These are phyloP conservation scores for Hysterium pulicare DNA, from an alignment of 2,329 filamentous ascomycete genomes.

Conservation along the genomic window DNA sequence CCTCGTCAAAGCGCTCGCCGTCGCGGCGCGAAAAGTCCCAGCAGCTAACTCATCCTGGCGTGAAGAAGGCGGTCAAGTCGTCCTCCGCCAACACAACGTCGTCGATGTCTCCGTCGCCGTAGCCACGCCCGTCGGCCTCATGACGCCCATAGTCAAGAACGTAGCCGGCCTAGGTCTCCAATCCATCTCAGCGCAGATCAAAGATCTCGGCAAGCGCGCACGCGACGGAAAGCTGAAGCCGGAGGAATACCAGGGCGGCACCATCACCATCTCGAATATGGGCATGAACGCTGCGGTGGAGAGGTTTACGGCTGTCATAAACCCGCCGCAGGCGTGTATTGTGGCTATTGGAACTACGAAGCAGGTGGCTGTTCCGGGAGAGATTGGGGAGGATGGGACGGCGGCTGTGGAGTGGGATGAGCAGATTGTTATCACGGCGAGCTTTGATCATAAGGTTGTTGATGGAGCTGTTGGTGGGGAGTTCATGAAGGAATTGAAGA, in stretches of 20 bases:
- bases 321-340: conserved; percentile 95
- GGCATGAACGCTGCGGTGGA: conserved; percentile 98
- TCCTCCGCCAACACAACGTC: conserved; percentile 88
- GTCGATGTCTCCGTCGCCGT: conserved; percentile 96
- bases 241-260: conserved; percentile 98
- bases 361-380: conserved; percentile 87
- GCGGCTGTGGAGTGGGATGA: conserved; percentile 83
- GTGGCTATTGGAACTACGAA: conserved; percentile 90
- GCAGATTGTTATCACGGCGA: conserved; percentile 90
- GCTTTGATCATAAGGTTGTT: conserved; percentile 98
- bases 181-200: conserved; percentile 83
- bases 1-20: conserved; percentile 90
- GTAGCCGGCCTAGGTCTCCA: conserved; percentile 84
- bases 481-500: conserved; percentile 96
- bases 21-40: conserved; percentile 89
- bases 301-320: conserved; percentile 97
- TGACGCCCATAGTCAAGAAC: conserved; percentile 93
- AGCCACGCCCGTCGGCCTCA: conserved; percentile 86
- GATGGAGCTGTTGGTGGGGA: conserved; percentile 95
- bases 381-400: conserved; percentile 73
- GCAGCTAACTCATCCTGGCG: conserved; percentile 93
- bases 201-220: conserved; percentile 94
- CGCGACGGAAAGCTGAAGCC: conserved; percentile 98
- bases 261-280: conserved; percentile 99
- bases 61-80: conserved; percentile 67